Base-by-base conservation (phyloP, 2,329 filamentous ascomycete genomes). In the Zymoseptoria tritici region DNA sequence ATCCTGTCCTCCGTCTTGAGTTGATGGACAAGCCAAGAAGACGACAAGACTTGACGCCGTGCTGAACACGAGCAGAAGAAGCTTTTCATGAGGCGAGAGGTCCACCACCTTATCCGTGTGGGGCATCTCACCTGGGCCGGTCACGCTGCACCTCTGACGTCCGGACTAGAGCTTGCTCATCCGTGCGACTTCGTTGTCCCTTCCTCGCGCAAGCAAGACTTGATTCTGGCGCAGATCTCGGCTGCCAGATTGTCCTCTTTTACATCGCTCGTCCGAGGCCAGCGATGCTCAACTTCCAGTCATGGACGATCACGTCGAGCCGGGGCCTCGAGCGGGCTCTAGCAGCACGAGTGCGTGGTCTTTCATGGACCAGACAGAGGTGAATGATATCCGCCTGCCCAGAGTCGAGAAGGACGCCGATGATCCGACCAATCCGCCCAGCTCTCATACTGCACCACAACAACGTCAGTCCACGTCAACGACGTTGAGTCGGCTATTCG, bases 381-480 rank as follows among this genome's bases (percentile, higher is more conserved):
- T 46, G 36, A 16, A 46, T 7, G 36, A 46, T 6, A 46, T 46
- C 16, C 52, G 69, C 49, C 74, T 80, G 24, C 74, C 77, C 13
- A 67, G 71, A 52, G 78, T 76, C 6, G 76, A 79, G 62, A 81
- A 81, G 66, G 78, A 78, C 67, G 74, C 71, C 54, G 79, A 81
- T 68, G 78, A 81, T 65, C 78, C 78, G 0, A 76, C 72, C 9
- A 75, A 73, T 1, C 74, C 75, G 3, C 68, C 76, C 16, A 71
- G 75, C 31, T 59, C 66, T 16, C 69, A 64, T 58, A 63, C 68
- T 5, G 62, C 62, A 61, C 60, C 68, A 55, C 72, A 74, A 36
- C 68, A 72, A 46, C 66, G 71, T 46, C 73, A 76, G 20, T 75
- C 76, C 4, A 76, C 76, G 4, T 69, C 77, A 56, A 77, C 75